Evolutionary conservation across 306 rosid genomes (phyloP).

Genomic region (Sicyos baderoa): DNA sequence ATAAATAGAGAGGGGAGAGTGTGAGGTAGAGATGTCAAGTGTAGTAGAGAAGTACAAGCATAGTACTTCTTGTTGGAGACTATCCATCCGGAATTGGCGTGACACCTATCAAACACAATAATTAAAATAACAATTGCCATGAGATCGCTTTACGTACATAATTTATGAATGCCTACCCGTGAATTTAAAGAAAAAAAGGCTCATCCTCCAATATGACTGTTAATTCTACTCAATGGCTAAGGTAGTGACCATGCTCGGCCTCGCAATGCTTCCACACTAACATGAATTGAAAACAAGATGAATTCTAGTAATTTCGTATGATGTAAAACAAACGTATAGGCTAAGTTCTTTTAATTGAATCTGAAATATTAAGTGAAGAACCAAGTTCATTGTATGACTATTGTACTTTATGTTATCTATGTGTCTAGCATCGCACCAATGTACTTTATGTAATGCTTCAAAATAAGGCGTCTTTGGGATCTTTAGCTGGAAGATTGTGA

Average conservation of each 20-base stretch:
- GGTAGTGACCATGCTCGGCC: neutral
- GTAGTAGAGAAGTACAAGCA: too few species aligned
- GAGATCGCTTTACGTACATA: neutral
- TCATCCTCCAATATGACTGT: neutral
- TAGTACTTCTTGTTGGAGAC: too few species aligned
- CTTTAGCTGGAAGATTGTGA: slow-evolving; percentile 3
- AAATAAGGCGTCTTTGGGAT: neutral
- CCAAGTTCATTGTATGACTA: neutral
- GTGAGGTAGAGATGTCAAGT: too few species aligned
- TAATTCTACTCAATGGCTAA: neutral
- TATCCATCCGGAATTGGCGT: too few species aligned
- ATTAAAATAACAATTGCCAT: neutral
- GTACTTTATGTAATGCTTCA: neutral
- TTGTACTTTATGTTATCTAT: neutral
- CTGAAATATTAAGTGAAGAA: too few species aligned
- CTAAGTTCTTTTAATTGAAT: neutral
- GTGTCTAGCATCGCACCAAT: too few species aligned
- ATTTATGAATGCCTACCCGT: neutral
- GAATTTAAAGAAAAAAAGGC: neutral
- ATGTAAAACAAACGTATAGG: neutral
- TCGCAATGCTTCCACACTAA: neutral
- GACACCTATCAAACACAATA: neutral
- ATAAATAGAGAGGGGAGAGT: too few species aligned
- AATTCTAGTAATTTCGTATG: neutral
- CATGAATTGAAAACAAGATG: neutral